Evolutionary conservation across 768 basidiomycete species (phyloP).

Genomic region (Boletus vinaceobasis): DNA sequence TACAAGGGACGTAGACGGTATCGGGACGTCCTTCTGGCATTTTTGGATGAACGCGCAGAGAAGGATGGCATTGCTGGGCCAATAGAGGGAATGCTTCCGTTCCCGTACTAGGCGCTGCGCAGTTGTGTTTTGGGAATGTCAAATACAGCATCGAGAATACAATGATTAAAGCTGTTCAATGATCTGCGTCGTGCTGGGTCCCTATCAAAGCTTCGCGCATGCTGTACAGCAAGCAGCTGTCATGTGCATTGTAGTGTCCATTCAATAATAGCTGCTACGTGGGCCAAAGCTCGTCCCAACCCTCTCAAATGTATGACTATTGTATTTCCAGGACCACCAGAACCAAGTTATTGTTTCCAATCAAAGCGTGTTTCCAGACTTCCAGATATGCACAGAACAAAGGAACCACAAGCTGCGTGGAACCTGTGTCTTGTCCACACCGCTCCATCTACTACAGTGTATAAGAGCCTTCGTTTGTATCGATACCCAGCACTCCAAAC

Average conservation of each 20-base stretch:
- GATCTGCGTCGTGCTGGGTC: neutral
- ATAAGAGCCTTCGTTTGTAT: conserved; percentile 11
- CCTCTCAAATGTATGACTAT: neutral
- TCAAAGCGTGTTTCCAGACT: conserved; percentile 8
- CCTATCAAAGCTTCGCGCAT: neutral
- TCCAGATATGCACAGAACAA: conserved; percentile 16
- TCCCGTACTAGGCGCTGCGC: conserved; percentile 14
- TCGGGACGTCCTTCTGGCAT: conserved; percentile 23
- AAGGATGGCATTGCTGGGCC: conserved; percentile 16
- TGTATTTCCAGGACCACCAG: conserved; percentile 1
- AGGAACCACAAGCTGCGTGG: conserved; percentile 11
- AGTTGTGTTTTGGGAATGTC: neutral
- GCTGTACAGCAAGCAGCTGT: neutral
- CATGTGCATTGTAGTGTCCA: neutral
- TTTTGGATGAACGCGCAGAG: conserved; percentile 24
- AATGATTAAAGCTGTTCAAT: neutral
- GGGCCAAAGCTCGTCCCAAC: neutral
- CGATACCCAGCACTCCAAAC: neutral
- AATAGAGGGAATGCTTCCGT: conserved; percentile 12
- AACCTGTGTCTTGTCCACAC: conserved; percentile 12
- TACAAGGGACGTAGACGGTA: conserved; percentile 27
- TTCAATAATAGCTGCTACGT: neutral
- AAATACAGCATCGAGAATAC: neutral
- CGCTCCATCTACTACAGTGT: neutral
- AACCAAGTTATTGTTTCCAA: conserved; percentile 9